Evolutionary conservation across 768 basidiomycete genomes (phyloP).

Genomic region (Crassisporium funariophilum): DNA sequence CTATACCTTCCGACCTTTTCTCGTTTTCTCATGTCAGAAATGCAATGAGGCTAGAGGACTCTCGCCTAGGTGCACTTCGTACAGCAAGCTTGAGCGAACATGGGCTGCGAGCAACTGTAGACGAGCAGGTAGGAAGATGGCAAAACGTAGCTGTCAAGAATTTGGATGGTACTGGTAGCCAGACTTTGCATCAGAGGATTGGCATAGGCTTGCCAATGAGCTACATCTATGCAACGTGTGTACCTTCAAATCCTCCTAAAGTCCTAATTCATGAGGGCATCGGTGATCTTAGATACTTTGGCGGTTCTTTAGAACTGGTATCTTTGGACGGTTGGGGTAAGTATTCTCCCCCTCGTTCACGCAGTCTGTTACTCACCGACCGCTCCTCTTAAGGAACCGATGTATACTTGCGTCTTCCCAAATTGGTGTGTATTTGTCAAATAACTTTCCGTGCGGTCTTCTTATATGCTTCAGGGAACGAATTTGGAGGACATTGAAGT

Average conservation of each 20-base stretch:
- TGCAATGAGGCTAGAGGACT: slow-evolving; percentile 64
- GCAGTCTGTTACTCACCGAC: slow-evolving; percentile 2
- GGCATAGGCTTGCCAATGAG: slow-evolving; percentile 90
- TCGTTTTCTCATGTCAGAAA: slow-evolving; percentile 89
- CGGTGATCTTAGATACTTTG: slow-evolving; percentile 65
- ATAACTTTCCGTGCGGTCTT: slow-evolving; percentile 1
- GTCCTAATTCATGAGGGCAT: background rate
- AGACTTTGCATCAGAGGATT: slow-evolving; percentile 58
- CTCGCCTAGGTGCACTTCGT: slow-evolving; percentile 69
- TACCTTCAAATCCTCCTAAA: background rate
- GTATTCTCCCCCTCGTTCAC: slow-evolving; percentile 19
- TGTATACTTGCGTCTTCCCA: slow-evolving; percentile 79
- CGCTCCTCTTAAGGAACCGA: slow-evolving; percentile 65
- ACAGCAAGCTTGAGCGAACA: slow-evolving; percentile 57
- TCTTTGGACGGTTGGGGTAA: slow-evolving; percentile 84
- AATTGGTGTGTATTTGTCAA: slow-evolving; percentile 53
- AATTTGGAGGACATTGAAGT: slow-evolving; percentile 86
- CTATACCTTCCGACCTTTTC: slow-evolving; percentile 75
- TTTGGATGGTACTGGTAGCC: slow-evolving; percentile 40
- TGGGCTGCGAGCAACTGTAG: slow-evolving; percentile 77
- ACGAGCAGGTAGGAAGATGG: slow-evolving; percentile 70
- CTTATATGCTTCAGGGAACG: slow-evolving; percentile 59
- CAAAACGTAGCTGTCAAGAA: slow-evolving; percentile 30
- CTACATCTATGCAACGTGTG: slow-evolving; percentile 79
- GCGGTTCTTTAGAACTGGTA: slow-evolving; percentile 77